phyloP scores from a whole-genome alignment of 2,329 filamentous ascomycete species.

The Drechslera avenae region DNA sequence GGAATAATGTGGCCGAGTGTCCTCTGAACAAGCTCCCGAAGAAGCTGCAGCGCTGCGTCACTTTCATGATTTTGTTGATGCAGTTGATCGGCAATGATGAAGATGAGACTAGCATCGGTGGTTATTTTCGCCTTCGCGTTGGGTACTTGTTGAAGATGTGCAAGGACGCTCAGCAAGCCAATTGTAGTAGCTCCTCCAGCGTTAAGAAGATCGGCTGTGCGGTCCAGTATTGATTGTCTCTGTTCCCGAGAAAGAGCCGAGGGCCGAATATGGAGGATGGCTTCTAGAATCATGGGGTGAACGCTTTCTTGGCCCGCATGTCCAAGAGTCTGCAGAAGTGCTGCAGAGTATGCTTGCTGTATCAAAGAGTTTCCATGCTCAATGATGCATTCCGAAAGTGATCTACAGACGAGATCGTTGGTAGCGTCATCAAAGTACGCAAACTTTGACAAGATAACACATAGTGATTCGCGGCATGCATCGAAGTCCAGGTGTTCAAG shows the following conservation, averaged over 20 bases:
- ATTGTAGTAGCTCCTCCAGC: conserved; percentile 12
- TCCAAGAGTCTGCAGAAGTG: conserved; percentile 23
- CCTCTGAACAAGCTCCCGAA: conserved; percentile 34
- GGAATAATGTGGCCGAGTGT: conserved; percentile 39
- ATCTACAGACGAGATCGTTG: conserved; percentile 15
- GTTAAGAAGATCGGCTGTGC: conserved; percentile 25
- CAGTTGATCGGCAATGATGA: conserved; percentile 36
- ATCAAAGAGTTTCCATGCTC: conserved; percentile 21
- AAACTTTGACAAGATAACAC: conserved; percentile 25
- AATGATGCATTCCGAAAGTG: conserved; percentile 32
- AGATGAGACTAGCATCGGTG: conserved; percentile 30
- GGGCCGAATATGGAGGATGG: conserved; percentile 31
- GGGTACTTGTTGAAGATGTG: conserved; percentile 40
- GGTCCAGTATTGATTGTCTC: conserved; percentile 41
- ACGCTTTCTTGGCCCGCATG: conserved; percentile 10
- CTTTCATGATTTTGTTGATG: conserved; percentile 21
- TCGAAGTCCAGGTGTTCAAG: conserved; percentile 28
- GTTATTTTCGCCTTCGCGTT: conserved; percentile 46
- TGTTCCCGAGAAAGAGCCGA: conserved; percentile 37
- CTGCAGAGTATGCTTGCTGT: conserved; percentile 26
- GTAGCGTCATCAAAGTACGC: conserved; percentile 14
- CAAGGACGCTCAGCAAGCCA: conserved; percentile 33
- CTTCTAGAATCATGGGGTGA: conserved; percentile 19
- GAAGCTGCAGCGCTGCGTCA: conserved; percentile 20
- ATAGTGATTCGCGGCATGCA: conserved; percentile 21